Percentiles rank a stretch among this genome's conserved stretches.
phyloP scores from a whole-genome alignment of 306 rosid genomes.

The Hippophae rhamnoides region DNA sequence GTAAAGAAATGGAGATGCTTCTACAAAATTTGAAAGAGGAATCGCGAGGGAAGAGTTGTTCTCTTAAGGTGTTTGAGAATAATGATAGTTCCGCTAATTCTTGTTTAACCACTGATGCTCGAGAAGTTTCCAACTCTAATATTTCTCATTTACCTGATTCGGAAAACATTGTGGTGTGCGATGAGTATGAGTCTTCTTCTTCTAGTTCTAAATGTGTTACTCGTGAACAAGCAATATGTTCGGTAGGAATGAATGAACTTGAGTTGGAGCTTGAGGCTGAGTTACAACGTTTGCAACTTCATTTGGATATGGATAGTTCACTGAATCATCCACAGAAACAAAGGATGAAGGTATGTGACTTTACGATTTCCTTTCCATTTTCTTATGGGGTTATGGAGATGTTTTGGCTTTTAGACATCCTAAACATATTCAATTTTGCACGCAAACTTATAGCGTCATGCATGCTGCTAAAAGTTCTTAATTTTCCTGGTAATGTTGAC shows the following conservation, averaged over 20 bases:
- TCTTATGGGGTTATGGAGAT: background rate
- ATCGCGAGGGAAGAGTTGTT: conserved; percentile 23
- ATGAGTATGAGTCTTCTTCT: conserved; percentile 5
- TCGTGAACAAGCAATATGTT: conserved; percentile 32
- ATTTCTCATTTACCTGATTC: conserved; percentile 34
- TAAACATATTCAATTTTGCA: too few species aligned
- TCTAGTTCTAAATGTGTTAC: conserved; percentile 10
- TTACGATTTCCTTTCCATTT: background rate
- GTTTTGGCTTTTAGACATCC: background rate
- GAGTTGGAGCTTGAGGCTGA: conserved; percentile 73
- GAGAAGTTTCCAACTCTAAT: conserved; percentile 35
- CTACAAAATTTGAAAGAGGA: conserved; percentile 55
- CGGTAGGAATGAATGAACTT: conserved; percentile 49
- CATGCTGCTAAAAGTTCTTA: too few species aligned
- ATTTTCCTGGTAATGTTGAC: too few species aligned
- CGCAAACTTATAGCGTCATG: too few species aligned
- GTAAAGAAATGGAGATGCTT: conserved; percentile 61
- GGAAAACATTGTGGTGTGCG: conserved; percentile 16
- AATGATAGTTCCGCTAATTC: conserved; percentile 23
- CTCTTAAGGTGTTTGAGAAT: conserved; percentile 22
- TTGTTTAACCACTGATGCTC: conserved; percentile 36
- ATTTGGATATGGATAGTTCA: conserved; percentile 50
- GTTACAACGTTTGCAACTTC: conserved; percentile 58
- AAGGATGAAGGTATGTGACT: conserved; percentile 34
- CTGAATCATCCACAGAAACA: conserved; percentile 24